Base-by-base conservation (phyloP, 2,329 filamentous ascomycete genomes). In the Penicillium capsulatum region DNA sequence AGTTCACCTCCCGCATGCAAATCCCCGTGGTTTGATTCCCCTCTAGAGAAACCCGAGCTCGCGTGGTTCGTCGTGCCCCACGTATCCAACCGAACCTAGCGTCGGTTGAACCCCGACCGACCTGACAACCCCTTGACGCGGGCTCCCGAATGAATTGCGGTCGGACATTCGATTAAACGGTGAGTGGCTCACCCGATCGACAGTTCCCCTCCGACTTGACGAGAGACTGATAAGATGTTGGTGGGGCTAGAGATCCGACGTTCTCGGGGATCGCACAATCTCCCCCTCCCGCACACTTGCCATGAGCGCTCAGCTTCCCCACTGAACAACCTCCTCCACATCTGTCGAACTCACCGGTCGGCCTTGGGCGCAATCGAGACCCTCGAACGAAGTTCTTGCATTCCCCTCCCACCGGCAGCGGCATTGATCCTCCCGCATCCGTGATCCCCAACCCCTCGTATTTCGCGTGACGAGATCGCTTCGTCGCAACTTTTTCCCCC, bases 201-300 rank as follows among this genome's bases (percentile, higher is more conserved):
- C 33, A n/a, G 6, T 32, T 13, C 17, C 7, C 11, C 10, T 31
- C 19, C 14, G 16, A 35, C 26, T 28, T 34, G 27, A 38, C 22
- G 22, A 22, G 28, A 44, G 44, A 34, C 47, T 48, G 47, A 51
- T 49, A 47, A 48, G 44, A 38, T 36, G 38, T 45, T 54, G 45
- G 57, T 52, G 54, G 55, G 47, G 53, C 38, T 31, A 50, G 47
- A 37, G 47, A 50, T 48, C 31, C 40, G 40, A 35, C 41, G 44
- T 46, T 50, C 42, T 59, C 52, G 55, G 47, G 51, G 54, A 57
- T 57, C 60, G 60, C 60, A 63, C 60, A 63, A 60, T n/a, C 50
- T 54, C 54, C 47, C 51, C 43, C 48, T 55, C 53, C 51, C 57
- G 55, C 57, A 59, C 49, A 11, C 5, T 45, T 63, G 52, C 45